Conservation (phyloP, 2,329 filamentous ascomycete genomes). For the Cyclaneusma minus region DNA sequence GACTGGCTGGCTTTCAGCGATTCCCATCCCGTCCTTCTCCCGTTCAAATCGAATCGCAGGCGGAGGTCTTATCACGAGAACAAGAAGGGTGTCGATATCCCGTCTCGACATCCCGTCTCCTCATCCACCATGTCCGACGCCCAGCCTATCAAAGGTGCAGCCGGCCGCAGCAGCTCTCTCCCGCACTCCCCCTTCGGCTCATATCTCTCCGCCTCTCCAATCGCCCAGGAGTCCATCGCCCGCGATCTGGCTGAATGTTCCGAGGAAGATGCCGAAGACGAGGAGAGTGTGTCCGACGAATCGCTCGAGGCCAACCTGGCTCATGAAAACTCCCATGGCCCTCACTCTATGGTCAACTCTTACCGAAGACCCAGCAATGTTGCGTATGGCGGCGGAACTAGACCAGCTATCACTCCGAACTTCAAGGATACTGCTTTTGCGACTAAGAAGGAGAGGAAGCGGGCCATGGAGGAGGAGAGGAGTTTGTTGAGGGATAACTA, state of each 20-base stretch:
- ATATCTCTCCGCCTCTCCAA: slow-evolving; percentile 44
- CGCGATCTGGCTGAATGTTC: slow-evolving; percentile 50
- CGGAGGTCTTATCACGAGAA: too few relatives aligned
- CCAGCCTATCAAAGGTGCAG: slow-evolving; percentile 7
- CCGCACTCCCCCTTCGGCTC: slow-evolving; percentile 22
- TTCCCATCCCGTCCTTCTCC: too few relatives aligned
- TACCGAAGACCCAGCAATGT: slow-evolving; percentile 70
- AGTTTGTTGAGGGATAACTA: slow-evolving; percentile 51
- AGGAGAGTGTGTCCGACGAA: slow-evolving; percentile 25
- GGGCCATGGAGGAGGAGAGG: slow-evolving; percentile 39
- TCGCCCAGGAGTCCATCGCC: slow-evolving; percentile 49
- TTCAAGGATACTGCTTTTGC: slow-evolving; percentile 25
- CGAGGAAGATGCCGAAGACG: slow-evolving; percentile 34
- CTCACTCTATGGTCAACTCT: slow-evolving; percentile 41
- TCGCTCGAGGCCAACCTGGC: slow-evolving; percentile 20
- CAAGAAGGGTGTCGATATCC: too few relatives aligned
- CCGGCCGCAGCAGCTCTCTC: slow-evolving; percentile 7
- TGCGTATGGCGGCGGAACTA: slow-evolving; percentile 53
- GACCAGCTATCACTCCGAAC: slow-evolving; percentile 52
- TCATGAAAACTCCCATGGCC: slow-evolving; percentile 18
- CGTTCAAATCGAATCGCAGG: too few relatives aligned
- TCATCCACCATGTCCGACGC: slow-evolving; percentile 3
- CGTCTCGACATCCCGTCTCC: slow-evolving; percentile 15
- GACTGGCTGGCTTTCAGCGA: too few relatives aligned
- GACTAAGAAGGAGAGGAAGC: slow-evolving; percentile 37